phyloP scores from a whole-genome alignment of 306 rosid species.

The Senna tora region DNA sequence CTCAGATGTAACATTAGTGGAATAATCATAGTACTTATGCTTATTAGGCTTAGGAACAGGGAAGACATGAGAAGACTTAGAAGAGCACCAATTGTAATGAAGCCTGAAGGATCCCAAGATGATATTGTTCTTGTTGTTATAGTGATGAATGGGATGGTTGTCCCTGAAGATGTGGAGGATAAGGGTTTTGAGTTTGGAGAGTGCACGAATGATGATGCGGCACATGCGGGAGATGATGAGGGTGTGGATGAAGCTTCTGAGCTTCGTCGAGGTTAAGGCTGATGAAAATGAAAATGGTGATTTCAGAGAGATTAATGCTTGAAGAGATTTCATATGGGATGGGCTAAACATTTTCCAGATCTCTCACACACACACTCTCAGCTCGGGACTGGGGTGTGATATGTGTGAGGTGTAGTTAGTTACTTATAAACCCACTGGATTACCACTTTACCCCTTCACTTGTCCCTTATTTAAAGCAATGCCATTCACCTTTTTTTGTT shows the following conservation, averaged over 20 bases:
- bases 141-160: slow-evolving; percentile 42
- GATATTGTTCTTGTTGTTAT: slow-evolving; percentile 53
- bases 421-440: slow-evolving; percentile 31
- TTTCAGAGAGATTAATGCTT: slow-evolving; percentile 51
- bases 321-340: slow-evolving; percentile 60
- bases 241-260: slow-evolving; percentile 69
- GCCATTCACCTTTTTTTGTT: slow-evolving; percentile 44
- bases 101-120: slow-evolving; percentile 85
- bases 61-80: slow-evolving; percentile 72
- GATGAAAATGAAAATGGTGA: slow-evolving; percentile 60
- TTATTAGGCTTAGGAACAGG: slow-evolving; percentile 64
- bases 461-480: slow-evolving; percentile 51
- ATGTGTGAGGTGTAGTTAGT: background rate
- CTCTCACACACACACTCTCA: too few relatives aligned
- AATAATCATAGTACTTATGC: slow-evolving; percentile 53
- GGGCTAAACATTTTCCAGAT: slow-evolving; percentile 74
- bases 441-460: slow-evolving; percentile 59
- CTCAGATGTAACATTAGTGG: slow-evolving; percentile 39
- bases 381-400: too few relatives aligned
- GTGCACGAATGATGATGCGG: slow-evolving; percentile 56
- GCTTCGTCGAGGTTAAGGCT: slow-evolving; percentile 52
- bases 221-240: slow-evolving; percentile 65
- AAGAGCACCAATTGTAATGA: slow-evolving; percentile 93
- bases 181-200: slow-evolving; percentile 61
- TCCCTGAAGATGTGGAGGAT: slow-evolving; percentile 49